phyloP scores from a whole-genome alignment of 352 stramenopile species.

The Pythium rishiriense region DNA sequence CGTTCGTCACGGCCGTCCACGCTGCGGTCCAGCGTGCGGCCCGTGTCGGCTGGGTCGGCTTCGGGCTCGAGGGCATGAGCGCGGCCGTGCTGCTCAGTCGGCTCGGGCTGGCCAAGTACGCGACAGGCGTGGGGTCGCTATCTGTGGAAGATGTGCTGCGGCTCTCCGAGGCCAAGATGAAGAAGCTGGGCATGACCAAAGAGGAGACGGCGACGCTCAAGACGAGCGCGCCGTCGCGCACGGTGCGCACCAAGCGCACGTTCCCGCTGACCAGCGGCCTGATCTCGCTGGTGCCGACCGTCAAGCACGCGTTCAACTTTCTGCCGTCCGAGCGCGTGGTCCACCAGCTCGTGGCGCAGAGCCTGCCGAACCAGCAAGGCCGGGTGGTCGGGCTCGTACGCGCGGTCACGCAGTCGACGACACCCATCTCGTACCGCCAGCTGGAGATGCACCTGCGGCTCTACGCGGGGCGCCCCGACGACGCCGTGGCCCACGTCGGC shows the following conservation, averaged over 20 bases:
- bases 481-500: conserved; percentile 51
- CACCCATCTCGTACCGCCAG: conserved; percentile 69
- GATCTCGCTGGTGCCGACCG: conserved; percentile 29
- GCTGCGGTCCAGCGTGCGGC: conserved; percentile 27
- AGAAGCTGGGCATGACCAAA: conserved; percentile 54
- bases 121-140: neutral
- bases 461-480: conserved; percentile 68
- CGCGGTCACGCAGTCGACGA: conserved; percentile 47
- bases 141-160: conserved; percentile 33
- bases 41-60: conserved; percentile 59
- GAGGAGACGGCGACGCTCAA: conserved; percentile 53
- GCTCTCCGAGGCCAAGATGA: conserved; percentile 38
- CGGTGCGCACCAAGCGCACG: conserved; percentile 19
- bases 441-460: conserved; percentile 73
- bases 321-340: conserved; percentile 51
- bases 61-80: conserved; percentile 75
- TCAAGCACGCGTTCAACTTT: conserved; percentile 67
- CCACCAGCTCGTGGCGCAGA: conserved; percentile 51
- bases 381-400: conserved; percentile 52
- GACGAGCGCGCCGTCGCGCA: conserved; percentile 24
- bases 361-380: conserved; percentile 75
- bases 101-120: conserved; percentile 60
- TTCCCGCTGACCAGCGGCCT: conserved; percentile 37
- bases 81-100: conserved; percentile 51
- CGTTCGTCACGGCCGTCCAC: conserved; percentile 46